Base-by-base conservation (phyloP, 2,329 filamentous ascomycete genomes). In the Fusarium nelsonii region DNA sequence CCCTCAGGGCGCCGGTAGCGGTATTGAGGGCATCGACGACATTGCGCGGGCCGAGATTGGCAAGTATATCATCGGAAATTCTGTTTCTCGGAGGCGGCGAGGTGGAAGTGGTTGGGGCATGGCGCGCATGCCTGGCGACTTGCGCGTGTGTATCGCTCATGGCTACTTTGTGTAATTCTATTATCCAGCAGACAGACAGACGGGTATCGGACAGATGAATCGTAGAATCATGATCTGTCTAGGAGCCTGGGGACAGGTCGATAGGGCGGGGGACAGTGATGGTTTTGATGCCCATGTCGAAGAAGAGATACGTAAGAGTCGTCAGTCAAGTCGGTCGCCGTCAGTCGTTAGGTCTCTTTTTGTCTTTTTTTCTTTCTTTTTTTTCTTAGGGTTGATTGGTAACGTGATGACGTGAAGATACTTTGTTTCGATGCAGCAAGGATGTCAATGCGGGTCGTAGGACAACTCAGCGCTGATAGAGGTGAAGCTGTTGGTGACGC, bases 1-100 rank as follows among this genome's bases (percentile, higher is more conserved):
- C 75, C 74, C 85, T 85, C 18, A 91, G 76, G 41, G 82, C 77
- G 36, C 85, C 86, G 6, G 81, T 83, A 20, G 85, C 84, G 49
- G 81, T 81, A 46, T 83, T 83, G 69, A 92, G 85, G 16, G 88
- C 85, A 62, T 89, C 85, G 63, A 91, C 81, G 28, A 86, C 89
- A 30, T 84, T 84, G 37, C 85, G 81, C 2, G 90, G 90, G 6
- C 86, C 85, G 30, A 92, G 82, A 72, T 87, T 84, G 63, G 84
- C 80, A 59, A 92, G 82, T 37, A 92, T 82, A 68, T 90, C 87
- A 74, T 91, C 88, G 50, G 79, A 75, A 32, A 76, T 78, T 55
- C 80, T 81, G 53, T 81, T 81, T 65, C 82, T 74, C 45, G 72
- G 82, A n/a, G 82, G 78, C 23, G 85, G 83, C 10, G 85, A 84